phyloP scores from a whole-genome alignment of 129 eudicot genomes.

The Sambucus nigra region DNA sequence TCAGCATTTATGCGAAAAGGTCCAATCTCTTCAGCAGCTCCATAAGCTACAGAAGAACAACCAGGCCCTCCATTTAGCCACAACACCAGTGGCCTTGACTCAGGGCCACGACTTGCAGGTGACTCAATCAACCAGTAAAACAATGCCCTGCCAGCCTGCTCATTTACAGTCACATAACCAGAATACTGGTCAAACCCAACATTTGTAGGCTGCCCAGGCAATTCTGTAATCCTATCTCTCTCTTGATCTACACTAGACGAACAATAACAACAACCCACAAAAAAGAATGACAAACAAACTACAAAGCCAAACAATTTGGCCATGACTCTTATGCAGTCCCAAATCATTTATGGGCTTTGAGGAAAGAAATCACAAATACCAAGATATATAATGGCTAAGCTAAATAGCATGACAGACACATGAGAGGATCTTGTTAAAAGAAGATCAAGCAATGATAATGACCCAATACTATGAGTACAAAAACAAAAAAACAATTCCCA shows the following conservation, averaged over 20 bases:
- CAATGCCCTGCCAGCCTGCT: constrained; percentile 73
- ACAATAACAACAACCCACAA: constrained; percentile 37
- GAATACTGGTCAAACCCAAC: constrained; percentile 77
- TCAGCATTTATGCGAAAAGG: constrained; percentile 78
- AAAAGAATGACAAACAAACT: constrained; percentile 18
- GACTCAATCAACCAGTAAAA: constrained; percentile 95
- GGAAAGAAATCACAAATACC: constrained; percentile 8
- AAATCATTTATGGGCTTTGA: constrained; percentile 23
- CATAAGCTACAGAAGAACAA: constrained; percentile 97
- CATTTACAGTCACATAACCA: constrained; percentile 82
- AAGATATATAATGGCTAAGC: too few relatives aligned
- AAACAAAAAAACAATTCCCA: constrained; percentile 17
- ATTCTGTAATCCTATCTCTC: constrained; percentile 51
- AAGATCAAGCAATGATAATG: constrained; percentile 14
- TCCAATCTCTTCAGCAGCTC: constrained; percentile 98
- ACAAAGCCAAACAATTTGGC: constrained; percentile 25
- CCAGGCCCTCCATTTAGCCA: constrained; percentile 99
- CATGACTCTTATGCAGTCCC: constrained; percentile 38
- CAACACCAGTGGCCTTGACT: constrained; percentile 73
- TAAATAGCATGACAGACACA: constrained; percentile 21
- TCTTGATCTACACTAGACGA: constrained; percentile 47
- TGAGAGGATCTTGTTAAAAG: constrained; percentile 11
- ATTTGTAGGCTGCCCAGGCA: constrained; percentile 91
- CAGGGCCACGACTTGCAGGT: constrained; percentile 45
- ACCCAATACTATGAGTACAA: constrained; percentile 13